Conservation (phyloP, 1,284 basidiomycete genomes). For the Pseudozyma hubeiensis region DNA sequence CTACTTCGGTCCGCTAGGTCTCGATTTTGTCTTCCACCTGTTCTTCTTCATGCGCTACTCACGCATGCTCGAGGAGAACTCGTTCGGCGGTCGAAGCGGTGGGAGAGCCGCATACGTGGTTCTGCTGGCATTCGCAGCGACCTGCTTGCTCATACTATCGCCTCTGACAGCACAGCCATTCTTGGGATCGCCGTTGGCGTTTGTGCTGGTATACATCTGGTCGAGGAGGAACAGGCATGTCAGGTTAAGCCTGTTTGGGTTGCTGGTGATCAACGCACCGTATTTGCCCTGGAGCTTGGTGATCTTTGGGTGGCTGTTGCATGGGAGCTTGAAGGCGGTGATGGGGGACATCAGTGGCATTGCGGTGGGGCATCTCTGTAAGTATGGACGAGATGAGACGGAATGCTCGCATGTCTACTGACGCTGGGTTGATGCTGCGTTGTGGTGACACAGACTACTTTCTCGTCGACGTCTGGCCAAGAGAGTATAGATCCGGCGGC, state of each 20-base stretch:
- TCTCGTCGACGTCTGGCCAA: constrained; percentile 90
- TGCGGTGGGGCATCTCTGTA: constrained; percentile 63
- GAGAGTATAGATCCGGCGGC: constrained; percentile 85
- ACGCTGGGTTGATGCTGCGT: no score
- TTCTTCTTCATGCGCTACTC: constrained; percentile 99
- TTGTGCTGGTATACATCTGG: constrained; percentile 94
- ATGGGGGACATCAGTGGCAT: constrained; percentile 79
- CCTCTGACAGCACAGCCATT: constrained; percentile 69
- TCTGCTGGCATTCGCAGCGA: constrained; percentile 83
- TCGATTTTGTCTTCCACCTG: constrained; percentile 92
- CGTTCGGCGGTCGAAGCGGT: constrained; percentile 84
- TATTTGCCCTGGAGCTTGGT: constrained; percentile 93
- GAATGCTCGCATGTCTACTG: no score
- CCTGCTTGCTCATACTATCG: constrained; percentile 71
- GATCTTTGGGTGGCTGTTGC: constrained; percentile 86
- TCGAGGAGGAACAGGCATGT: constrained; percentile 90
- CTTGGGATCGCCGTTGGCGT: constrained; percentile 48
- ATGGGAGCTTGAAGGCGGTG: constrained; percentile 85
- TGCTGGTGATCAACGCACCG: constrained; percentile 92
- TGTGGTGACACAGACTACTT: constrained; percentile 75
- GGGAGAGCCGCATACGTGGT: constrained; percentile 89
- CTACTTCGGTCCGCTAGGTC: constrained; percentile 89
- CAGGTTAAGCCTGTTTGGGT: constrained; percentile 92
- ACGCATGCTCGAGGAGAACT: constrained; percentile 93
- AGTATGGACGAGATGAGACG: constrained; percentile 11